Base-by-base conservation (phyloP, 805 yeast species). In the Saccharomycodes ludwigii region DNA sequence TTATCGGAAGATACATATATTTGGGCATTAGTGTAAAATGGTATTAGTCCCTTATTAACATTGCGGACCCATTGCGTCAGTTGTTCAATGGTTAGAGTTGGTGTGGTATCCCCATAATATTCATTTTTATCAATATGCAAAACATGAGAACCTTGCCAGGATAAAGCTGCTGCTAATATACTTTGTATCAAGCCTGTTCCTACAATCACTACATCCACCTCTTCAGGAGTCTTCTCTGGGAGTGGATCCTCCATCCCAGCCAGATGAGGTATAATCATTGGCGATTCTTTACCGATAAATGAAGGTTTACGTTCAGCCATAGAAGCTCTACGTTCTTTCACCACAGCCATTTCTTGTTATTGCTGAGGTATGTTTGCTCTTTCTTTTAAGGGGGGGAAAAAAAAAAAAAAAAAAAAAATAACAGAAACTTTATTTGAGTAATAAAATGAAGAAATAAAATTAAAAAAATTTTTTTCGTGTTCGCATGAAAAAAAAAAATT, bases 111-210 rank as follows among this genome's bases (percentile, higher is more conserved):
- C 14, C 98, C 98, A 47, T 91, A 91, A 51, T 82, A 77, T 18
- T 73, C 66, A 48, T 85, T 79, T 26, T 74, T 63, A 53, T 91
- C 98, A 19, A 91, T 73, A 50, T 91, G 98, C 27, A 91, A 61
- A 6, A 91, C 96, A 41, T 69, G 74, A n/a, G 91, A 74, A n/a
- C 98, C 98, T 46, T 84, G 95, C 97, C 98, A 91, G 9, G 96
- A 79, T 29, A 91, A 64, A 0, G 96, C 88, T 9, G 96, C 94
- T 0, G 97, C 95, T 30, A 85, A 57, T 9, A 91, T 75, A 42
- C 84, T 73, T 53, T 91, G 95, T 2, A 76, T 77, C 25, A 91
- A 63, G 3, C 97, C 97, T 0, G 98, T 88, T 22, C 98, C 98
- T 40, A 80, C 73, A 34, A 91, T 80, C 19, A 91, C 65, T 10